Evolutionary conservation across 2,329 filamentous ascomycete species (phyloP), one percentile per base, ranked within the genome.

Genomic region (Fusarium citri): DNA sequence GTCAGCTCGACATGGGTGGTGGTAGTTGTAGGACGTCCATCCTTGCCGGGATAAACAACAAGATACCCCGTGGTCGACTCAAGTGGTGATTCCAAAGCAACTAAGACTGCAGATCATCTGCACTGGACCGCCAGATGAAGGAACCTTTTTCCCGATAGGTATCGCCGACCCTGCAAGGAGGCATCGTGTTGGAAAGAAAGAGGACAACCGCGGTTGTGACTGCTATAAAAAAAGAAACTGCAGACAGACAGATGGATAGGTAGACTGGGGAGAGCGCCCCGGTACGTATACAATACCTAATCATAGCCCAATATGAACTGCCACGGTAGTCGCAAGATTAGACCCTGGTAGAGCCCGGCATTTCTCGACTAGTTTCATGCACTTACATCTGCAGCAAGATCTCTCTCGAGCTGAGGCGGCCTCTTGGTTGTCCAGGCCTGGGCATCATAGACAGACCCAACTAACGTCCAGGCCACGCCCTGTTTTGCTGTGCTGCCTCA

Each of bases 81-180:
- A 61, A 69, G 59, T 72, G 59, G 70, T 65, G 60, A 60, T 67
- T 72, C 41, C 55, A 50, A 57, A 54, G 40, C 43, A 48, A 37
- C 55, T 42, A 54, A 66, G 63, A 18, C 45, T 43, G 63, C 71
- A 73, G 64, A 73, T 73, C 69, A 69, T 67, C 59, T 70, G 59
- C 48, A 57, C 46, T 48, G 56, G 41, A 54, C 53, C 43, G 40
- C 64, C n/a, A 47, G 47, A 47, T 41, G 48, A 40, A 54, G 55
- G 22, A 25, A 22, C 34, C 5, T 57, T 41, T 57, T 37, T 15
- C 48, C 26, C 30, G 31, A 46, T 51, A 22, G 34, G 59, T n/a
- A 43, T 31, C 37, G 16, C 40, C 37, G 43, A 23, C 46, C 41
- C 43, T 57, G 34, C 26, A 47, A 34, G 31, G 26, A 55, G 43